A percentile compares a stretch with the other conserved stretches of the same genome.
Conservation (phyloP, 805 yeast genomes). For the Saturnispora sekii region DNA sequence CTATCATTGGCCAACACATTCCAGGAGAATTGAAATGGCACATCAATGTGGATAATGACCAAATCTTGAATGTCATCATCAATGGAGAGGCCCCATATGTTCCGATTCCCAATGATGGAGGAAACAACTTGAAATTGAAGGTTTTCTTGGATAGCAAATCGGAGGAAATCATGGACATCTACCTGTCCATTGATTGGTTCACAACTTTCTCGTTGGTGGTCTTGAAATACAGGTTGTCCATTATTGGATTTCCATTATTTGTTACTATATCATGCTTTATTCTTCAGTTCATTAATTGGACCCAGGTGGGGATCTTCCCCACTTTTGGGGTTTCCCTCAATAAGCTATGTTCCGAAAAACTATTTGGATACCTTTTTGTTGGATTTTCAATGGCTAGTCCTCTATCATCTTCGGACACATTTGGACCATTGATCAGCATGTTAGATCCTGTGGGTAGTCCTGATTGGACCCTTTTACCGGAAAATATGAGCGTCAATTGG, state of each 20-base stretch:
- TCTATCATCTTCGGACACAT: conserved; percentile 36
- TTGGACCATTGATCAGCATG: conserved; percentile 25
- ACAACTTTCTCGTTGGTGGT: conserved; percentile 60
- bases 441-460: conserved; percentile 48
- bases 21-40: conserved; percentile 76
- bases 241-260: conserved; percentile 61
- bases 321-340: conserved; percentile 39
- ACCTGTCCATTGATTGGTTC: conserved; percentile 40
- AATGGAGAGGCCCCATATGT: conserved; percentile 61
- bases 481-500: conserved; percentile 33
- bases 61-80: conserved; percentile 31
- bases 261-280: conserved; percentile 42
- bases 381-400: conserved; percentile 20
- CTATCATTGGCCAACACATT: conserved; percentile 60
- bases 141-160: conserved; percentile 37
- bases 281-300: conserved; percentile 44
- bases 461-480: conserved; percentile 17
- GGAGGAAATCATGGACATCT: conserved; percentile 30
- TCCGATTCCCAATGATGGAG: conserved; percentile 19
- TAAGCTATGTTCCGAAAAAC: conserved; percentile 25
- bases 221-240: conserved; percentile 65
- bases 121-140: conserved; percentile 25
- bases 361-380: conserved; percentile 19
- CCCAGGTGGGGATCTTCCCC: conserved; percentile 29
- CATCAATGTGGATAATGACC: conserved; percentile 35